phyloP scores from a whole-genome alignment of 140 eudicot species.

The Ambrosia hybrid region DNA sequence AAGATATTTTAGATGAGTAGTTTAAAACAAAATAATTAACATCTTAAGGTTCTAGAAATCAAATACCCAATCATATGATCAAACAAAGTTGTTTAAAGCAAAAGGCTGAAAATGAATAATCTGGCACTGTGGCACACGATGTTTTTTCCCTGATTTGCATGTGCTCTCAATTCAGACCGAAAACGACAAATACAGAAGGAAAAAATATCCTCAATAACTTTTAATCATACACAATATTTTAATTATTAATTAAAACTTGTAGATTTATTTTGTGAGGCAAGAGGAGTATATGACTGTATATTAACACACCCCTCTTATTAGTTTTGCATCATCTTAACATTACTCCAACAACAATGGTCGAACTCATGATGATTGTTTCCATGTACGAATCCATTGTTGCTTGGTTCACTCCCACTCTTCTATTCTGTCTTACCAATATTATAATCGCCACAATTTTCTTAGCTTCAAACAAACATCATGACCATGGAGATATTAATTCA shows the following conservation, averaged over 20 bases:
- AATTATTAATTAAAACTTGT: no score
- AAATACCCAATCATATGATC: constrained; percentile 9
- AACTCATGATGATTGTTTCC: constrained; percentile 27
- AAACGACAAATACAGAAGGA: constrained; percentile 3
- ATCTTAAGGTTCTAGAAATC: background rate
- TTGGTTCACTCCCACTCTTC: constrained; percentile 70
- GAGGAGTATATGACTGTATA: background rate
- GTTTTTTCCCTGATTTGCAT: constrained; percentile 13
- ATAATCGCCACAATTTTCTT: constrained; percentile 52
- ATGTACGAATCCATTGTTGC: constrained; percentile 42
- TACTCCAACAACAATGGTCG: background rate
- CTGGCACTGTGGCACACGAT: constrained; percentile 7
- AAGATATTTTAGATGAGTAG: background rate
- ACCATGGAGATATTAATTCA: background rate
- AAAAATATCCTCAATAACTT: background rate
- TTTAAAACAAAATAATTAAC: background rate
- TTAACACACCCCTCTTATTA: background rate
- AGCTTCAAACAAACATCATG: constrained; percentile 32
- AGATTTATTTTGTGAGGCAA: no score
- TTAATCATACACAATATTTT: background rate
- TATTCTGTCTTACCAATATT: constrained; percentile 63
- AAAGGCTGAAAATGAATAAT: background rate
- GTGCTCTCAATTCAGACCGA: constrained; percentile 14
- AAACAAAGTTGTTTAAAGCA: background rate
- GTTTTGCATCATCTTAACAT: background rate